Evolutionary conservation across 116 monocot species (phyloP), one percentile per base, ranked within the genome.

Genomic region (Trichopus zeylanicus): DNA sequence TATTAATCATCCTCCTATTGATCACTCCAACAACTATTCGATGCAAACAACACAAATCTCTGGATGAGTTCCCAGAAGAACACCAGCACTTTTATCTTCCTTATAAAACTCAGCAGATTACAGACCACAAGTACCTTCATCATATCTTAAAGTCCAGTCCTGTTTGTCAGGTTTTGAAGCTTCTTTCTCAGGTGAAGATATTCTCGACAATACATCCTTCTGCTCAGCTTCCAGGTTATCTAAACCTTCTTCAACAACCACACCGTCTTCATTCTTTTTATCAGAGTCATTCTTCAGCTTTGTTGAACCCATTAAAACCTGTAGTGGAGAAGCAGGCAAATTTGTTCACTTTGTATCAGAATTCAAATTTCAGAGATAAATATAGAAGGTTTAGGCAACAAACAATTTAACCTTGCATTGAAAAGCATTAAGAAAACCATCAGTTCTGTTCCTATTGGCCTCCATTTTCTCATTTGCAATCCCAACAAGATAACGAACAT

Each of bases 391-490:
- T 42, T 13, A 1, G 21, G 22, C 33, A 57, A 0, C 10, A 12
- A 0, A 54, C 49, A 28, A 62, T 16, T 23, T 25, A 42, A 82
- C 69, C 76, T 89, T 78, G 26, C 59, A 28, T 49, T 55, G 64
- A 35, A 94, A 61, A 39, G 66, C 68, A 56, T 62, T 65, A 48
- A 86, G 57, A 62, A 94, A 81, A 56, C 69, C 49, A 58, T 86
- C 75, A 15, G 83, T 83, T 76, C 89, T 85, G 64, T 38, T 75
- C 65, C 71, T 85, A 65, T 94, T 94, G 34, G 71, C 68, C 65
- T 86, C 86, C 94, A 94, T 86, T 77, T 94, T 94, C 56, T 69
- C 75, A 75, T 94, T 94, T 31, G 94, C 94, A 71, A 89, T 76
- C 18, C 64, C 66, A 66, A 83, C 73, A 57, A 94, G 72, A 56